Evolutionary conservation across 2,329 filamentous ascomycete genomes (phyloP), one percentile per base, ranked within the genome.

Genomic region (Colletotrichum sp.): DNA sequence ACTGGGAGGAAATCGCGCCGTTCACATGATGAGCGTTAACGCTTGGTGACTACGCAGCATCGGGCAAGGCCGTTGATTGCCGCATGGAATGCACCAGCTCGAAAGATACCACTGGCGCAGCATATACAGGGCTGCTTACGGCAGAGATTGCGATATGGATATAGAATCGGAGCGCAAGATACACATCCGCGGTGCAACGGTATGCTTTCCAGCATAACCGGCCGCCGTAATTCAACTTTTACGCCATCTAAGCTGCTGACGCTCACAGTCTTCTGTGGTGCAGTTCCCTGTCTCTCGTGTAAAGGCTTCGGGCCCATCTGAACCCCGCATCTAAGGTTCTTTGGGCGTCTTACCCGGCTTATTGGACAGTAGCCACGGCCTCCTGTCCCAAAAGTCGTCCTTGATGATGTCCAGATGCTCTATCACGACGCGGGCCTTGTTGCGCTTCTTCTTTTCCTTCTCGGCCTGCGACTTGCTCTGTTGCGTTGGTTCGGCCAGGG

Each of bases 381-480:
- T 90, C 80, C 90, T 90, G 78, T 95, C 90, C 97, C 97, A 99
- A 82, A 99, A 99, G 5, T 95, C 94, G 84, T 99, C 95, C 80
- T 94, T 96, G 85, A 99, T 99, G 80, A 99, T 95, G 85, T 99
- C 97, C 75, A 97, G 86, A 87, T 99, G 96, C 82, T 96, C 93
- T 48, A 98, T 89, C 44, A 95, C 91, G 62, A 99, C 93, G 68
- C 90, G 90, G 1, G 96, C 96, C 84, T 98, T 98, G 75, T 91
- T 90, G 70, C 94, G 91, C 77, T 92, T 90, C 87, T 98, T 99
- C 82, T 90, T 93, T 78, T 98, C 93, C 80, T 94, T 98, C 74
- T 98, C 95, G 24, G 89, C 86, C 81, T 98, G 95, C n/a, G 93
- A 94, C 82, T 94, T 96, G 59, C 94, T 96, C 78, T 93, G 88